phyloP scores from a whole-genome alignment of 202 grass and related monocot genomes.

The Dendrocalamus latiflorus region DNA sequence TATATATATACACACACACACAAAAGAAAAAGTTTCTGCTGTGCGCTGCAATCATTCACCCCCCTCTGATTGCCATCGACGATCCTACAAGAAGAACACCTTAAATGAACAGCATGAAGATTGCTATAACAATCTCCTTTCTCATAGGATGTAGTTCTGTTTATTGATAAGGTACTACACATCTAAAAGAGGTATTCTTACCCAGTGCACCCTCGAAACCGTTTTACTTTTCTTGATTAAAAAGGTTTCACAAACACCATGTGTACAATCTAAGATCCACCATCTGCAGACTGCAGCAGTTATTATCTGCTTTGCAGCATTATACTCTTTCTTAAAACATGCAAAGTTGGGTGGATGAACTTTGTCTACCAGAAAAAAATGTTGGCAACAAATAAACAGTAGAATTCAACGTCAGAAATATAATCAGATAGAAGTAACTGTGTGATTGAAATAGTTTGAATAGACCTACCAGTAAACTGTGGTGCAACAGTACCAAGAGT shows the following conservation, averaged over 20 bases:
- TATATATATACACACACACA: no score
- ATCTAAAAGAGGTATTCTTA: neutral
- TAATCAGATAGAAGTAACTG: neutral
- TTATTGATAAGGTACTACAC: neutral
- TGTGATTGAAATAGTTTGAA: conserved; percentile 1
- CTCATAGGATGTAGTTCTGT: neutral
- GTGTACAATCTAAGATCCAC: neutral
- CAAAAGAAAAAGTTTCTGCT: no score
- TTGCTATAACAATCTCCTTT: neutral
- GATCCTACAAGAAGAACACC: neutral
- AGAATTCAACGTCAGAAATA: neutral
- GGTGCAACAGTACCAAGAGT: conserved; percentile 96
- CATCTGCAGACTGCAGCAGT: neutral
- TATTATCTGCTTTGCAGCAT: neutral
- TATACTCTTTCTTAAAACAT: neutral
- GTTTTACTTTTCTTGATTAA: neutral
- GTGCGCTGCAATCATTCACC: no score
- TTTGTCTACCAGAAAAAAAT: neutral
- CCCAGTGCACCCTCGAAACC: no score
- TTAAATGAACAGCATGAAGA: neutral
- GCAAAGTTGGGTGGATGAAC: neutral
- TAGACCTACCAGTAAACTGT: conserved; percentile 78
- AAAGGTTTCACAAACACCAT: neutral
- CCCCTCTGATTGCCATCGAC: no score
- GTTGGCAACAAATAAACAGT: neutral